Evolutionary conservation across 208 protist genomes (phyloP), one percentile per base, ranked within the genome.

Genomic region (Strigomonas culicis): DNA sequence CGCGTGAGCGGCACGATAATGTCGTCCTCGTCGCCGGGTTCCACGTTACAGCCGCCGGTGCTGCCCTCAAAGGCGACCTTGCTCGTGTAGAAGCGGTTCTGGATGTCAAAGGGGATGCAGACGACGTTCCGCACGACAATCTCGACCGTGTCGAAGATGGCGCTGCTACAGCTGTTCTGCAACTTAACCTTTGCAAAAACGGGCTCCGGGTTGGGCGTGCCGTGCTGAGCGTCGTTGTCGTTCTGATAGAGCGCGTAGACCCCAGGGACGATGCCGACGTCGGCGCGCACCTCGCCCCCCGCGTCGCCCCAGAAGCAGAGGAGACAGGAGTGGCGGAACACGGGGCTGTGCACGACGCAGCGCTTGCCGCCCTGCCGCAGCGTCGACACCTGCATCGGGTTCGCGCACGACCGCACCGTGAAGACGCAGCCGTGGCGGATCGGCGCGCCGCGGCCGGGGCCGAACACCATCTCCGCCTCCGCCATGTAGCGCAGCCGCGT

Each of bases 381-480:
- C 8, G 22, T 31, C 19, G 30, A 22, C 21, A 34, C 49, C 43
- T 43, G 32, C 17, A 22, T 4, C 31, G 31, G 19, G 4, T 30
- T 28, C 46, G 6, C 8, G 39, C 7, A 50, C 58, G 61, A 53
- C 4, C 25, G 27, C 4, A 41, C 22, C 3, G 59, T 58, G 0
- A 52, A 58, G 1, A 49, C 27, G 25, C 39, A 47, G 17, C 43
- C 50, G 6, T 64, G 36, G 24, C 39, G 62, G 60, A 75, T 68
- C 25, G 41, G 36, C 52, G 43, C 57, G 24, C 59, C 47, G 31
- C 44, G 13, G n/a, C 47, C 49, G 19, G 61, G 58, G 32, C 66
- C 56, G 31, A 59, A 67, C 41, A 64, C 65, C 30, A 76, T 21
- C 32, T 70, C 61, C 27, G 65, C 71, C 46, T 31, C 50, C 36